phyloP scores from a whole-genome alignment of 1,139 yeast genomes.

The Nakaseomyces kungkrabaensis region DNA sequence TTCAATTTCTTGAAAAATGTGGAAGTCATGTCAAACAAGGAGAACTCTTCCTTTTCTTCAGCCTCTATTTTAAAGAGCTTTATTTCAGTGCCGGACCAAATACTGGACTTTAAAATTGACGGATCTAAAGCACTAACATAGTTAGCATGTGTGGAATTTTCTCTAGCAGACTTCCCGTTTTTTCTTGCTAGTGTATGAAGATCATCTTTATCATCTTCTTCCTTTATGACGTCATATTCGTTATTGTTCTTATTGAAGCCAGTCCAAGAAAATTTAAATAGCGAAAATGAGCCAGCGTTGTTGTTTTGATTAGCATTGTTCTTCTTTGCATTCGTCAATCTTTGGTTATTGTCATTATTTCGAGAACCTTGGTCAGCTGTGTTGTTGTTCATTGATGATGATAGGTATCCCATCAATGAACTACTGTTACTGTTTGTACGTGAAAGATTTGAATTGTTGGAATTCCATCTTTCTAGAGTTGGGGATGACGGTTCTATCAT shows the following conservation, averaged over 20 bases:
- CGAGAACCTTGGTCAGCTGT: background rate
- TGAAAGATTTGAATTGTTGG: conserved; percentile 21
- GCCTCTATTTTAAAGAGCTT: conserved; percentile 49
- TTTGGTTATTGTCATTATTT: background rate
- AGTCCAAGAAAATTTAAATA: conserved; percentile 27
- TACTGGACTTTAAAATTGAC: conserved; percentile 28
- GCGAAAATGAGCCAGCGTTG: conserved; percentile 8
- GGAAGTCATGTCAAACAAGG: conserved; percentile 30
- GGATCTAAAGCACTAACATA: conserved; percentile 9
- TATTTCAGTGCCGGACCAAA: conserved; percentile 59
- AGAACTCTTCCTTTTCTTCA: conserved; percentile 27
- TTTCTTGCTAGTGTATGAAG: background rate
- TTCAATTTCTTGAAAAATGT: conserved; percentile 25
- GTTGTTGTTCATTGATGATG: background rate
- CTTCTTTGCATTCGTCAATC: conserved; percentile 1
- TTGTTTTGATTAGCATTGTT: conserved; percentile 6
- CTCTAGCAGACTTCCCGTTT: background rate
- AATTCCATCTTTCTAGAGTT: conserved; percentile 18
- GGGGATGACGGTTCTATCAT: background rate
- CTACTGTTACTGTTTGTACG: conserved; percentile 26
- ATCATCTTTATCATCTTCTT: conserved; percentile 3
- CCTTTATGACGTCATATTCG: conserved; percentile 5
- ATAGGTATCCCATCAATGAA: conserved; percentile 17
- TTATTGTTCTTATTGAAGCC: conserved; percentile 18
- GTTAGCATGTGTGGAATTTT: conserved; percentile 6